Percentiles rank a stretch among this genome's conserved stretches.
These are phyloP conservation scores for Phytophthora agathidicida DNA, from an alignment of 352 stramenopile genomes.

Conservation along the genomic window DNA sequence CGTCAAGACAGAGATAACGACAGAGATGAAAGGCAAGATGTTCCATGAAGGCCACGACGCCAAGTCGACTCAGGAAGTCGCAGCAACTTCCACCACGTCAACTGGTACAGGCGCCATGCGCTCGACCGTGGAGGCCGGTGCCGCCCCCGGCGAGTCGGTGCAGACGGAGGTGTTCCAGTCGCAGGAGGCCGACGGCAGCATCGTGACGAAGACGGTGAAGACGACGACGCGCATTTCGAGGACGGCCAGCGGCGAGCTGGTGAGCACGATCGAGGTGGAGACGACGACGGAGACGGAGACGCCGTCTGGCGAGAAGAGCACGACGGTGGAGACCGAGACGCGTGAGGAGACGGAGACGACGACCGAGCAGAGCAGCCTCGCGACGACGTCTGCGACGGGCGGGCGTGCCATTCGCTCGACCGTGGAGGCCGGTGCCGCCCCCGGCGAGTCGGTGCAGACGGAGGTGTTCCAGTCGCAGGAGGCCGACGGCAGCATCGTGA, in stretches of 20 bases:
- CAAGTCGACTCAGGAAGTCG: background rate
- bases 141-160: conserved; percentile 1
- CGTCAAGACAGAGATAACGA: conserved; percentile 20
- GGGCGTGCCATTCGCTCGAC: too few relatives aligned
- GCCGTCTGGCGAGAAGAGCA: background rate
- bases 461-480: too few relatives aligned
- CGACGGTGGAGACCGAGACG: conserved; percentile 1
- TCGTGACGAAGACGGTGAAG: conserved; percentile 1
- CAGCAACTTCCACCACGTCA: too few relatives aligned
- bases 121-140: background rate
- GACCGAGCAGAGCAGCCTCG: too few relatives aligned
- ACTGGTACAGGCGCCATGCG: too few relatives aligned
- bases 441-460: too few relatives aligned
- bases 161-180: conserved; percentile 1
- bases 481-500: too few relatives aligned
- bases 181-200: conserved; percentile 1
- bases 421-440: too few relatives aligned
- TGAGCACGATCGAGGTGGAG: background rate
- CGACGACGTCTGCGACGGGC: too few relatives aligned
- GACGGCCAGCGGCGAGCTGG: background rate
- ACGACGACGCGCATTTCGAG: background rate
- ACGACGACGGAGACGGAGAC: conserved; percentile 1
- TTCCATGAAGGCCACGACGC: conserved; percentile 7
- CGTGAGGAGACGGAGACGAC: conserved; percentile 1
- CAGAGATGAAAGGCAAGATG: conserved; percentile 9